Base-by-base conservation (phyloP, 345 rosid genomes). In the Anastatica hierochuntica region DNA sequence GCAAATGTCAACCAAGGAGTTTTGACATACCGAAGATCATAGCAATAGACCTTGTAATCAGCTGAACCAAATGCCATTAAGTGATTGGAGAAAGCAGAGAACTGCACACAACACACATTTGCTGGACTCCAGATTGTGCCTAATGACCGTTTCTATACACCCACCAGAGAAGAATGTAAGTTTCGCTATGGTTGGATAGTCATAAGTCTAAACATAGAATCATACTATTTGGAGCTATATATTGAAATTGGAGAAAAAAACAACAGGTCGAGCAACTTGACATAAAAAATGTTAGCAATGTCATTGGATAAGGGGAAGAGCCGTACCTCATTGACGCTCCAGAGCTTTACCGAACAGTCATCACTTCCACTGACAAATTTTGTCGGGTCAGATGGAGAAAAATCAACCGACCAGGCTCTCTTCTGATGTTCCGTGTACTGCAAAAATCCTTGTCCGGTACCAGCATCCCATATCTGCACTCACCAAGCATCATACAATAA, bases 371-470 rank as follows among this genome's bases (percentile, higher is more conserved):
- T 84, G 59, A 86, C 97, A 49, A 90, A 80, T 71, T 70, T 84
- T 53, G 78, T 86, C 8, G 95, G 95, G 70, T 77, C 78, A 26
- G 77, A 70, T 52, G 56, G 84, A 64, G 90, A 90, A 69, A 90
- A 90, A 74, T 90, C 94, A 63, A 90, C 88, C 72, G 95, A 81
- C 97, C 95, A 86, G 18, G 95, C 94, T 72, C 97, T 73, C 68
- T 75, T 86, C 51, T 72, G 77, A 70, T 90, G 97, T 74, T 86
- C 97, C 5, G 31, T 64, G 68, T 69, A 80, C 56, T 74, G 90
- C 6, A 76, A 80, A 45, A 86, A 63, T 31, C 70, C 83, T 74
- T 76, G 86, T 57, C 88, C 95, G 23, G 88, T 84, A 67, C 77
- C 64, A 13, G 76, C 85, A 76, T 90, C 97, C 97, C 95, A 90